A percentile compares a stretch with the other conserved stretches of the same genome.
Conservation (phyloP, 2,329 filamentous ascomycete genomes). For the Botrytis fabae region DNA sequence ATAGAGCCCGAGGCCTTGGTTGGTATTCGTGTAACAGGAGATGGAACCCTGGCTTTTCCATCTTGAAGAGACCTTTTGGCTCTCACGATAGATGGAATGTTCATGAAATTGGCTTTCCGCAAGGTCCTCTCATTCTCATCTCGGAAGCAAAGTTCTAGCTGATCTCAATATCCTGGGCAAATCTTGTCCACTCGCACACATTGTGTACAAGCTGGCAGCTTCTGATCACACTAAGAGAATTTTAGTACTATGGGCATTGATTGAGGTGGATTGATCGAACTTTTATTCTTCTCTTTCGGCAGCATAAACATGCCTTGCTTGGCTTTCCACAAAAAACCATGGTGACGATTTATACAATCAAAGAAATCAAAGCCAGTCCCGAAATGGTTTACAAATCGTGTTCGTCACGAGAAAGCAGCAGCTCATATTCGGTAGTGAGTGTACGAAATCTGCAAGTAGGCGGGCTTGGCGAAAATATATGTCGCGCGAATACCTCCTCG, state of each 20-base stretch:
- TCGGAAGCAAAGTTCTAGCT: constrained; percentile 56
- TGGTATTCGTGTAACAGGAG: background rate
- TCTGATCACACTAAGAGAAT: constrained; percentile 49
- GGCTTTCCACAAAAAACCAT: constrained; percentile 38
- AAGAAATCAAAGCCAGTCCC: background rate
- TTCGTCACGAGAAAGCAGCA: background rate
- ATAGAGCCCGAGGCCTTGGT: background rate
- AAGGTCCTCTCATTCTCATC: constrained; percentile 58
- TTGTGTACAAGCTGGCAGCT: constrained; percentile 53
- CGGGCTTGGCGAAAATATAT: background rate
- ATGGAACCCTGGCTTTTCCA: background rate
- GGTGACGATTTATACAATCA: background rate
- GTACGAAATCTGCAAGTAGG: background rate
- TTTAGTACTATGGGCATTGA: constrained; percentile 2
- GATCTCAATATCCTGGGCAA: constrained; percentile 56
- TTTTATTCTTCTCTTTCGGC: constrained; percentile 35
- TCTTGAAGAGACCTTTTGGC: too few relatives aligned
- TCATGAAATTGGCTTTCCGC: constrained; percentile 45
- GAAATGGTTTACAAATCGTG: background rate
- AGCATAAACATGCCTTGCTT: constrained; percentile 25
- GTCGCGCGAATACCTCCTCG: background rate
- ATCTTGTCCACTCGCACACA: constrained; percentile 52
- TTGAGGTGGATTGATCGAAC: constrained; percentile 13
- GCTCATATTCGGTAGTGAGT: background rate
- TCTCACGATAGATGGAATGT: background rate